Evolutionary conservation across 2,329 filamentous ascomycete genomes (phyloP).

Genomic region (Alternaria angustiovoidea): DNA sequence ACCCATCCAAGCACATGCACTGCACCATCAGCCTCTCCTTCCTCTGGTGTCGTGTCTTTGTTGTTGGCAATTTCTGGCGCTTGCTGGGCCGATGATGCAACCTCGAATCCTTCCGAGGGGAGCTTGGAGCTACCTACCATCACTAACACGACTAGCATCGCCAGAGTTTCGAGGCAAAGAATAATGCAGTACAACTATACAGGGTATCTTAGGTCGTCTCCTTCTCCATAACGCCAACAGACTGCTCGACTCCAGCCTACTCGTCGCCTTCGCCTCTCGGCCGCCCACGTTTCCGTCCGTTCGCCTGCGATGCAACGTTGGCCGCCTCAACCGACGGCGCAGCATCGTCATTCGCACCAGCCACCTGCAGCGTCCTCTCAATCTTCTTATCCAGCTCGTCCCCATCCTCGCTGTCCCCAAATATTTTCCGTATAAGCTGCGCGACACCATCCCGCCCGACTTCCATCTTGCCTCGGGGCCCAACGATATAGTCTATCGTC

Average conservation of each 20-base stretch:
- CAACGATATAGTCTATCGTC: conserved; percentile 81
- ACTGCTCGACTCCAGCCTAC: neutral
- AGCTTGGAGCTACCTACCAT: conserved; percentile 2
- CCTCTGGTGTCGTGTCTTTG: neutral
- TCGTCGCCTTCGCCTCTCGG: conserved; percentile 21
- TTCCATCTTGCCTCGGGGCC: conserved; percentile 85
- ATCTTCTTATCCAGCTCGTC: conserved; percentile 46
- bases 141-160: neutral
- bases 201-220: neutral
- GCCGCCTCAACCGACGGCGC: conserved; percentile 11
- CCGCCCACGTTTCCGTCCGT: conserved; percentile 28
- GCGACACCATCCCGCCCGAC: conserved; percentile 79
- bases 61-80: neutral
- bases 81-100: conserved; percentile 17
- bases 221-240: neutral
- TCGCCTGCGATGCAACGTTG: conserved; percentile 14
- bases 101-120: conserved; percentile 10
- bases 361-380: conserved; percentile 44
- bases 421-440: conserved; percentile 64
- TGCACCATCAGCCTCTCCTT: neutral
- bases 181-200: conserved; percentile 1
- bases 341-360: conserved; percentile 24
- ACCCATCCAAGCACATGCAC: neutral
- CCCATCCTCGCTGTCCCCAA: conserved; percentile 42
- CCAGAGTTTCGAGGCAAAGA: neutral